These are phyloP conservation scores for Pyrenophora teres DNA, from an alignment of 2,329 filamentous ascomycete genomes.

Conservation along the genomic window DNA sequence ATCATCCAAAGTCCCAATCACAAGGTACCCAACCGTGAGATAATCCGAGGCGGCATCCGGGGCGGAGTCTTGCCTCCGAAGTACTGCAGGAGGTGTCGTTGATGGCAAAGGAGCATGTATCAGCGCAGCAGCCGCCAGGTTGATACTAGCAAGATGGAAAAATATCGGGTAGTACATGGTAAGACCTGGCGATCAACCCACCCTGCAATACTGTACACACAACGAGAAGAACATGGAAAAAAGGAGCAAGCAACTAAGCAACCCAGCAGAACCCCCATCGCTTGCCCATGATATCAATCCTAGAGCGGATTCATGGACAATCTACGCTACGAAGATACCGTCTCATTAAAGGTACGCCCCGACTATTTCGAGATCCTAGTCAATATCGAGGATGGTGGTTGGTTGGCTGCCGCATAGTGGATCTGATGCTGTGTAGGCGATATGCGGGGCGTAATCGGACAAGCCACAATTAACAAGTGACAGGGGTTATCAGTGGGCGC, in stretches of 20 bases:
- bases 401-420: background rate
- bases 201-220: background rate
- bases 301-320: background rate
- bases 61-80: background rate
- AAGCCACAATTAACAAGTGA: background rate
- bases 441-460: background rate
- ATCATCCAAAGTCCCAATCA: background rate
- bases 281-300: background rate
- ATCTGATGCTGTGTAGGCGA: background rate
- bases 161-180: background rate
- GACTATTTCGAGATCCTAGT: conserved; percentile 3
- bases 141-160: background rate
- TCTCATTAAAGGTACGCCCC: background rate
- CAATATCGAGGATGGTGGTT: background rate
- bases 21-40: background rate
- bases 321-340: background rate
- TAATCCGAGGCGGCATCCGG: background rate
- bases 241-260: background rate
- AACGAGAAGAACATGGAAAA: background rate
- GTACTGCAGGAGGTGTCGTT: conserved; percentile 2
- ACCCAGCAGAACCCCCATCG: background rate
- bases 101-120: background rate
- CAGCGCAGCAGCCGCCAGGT: background rate
- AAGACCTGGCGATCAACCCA: background rate
- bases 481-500: background rate